Conservation (phyloP, 805 yeast genomes). For the Pichia scutulata region DNA sequence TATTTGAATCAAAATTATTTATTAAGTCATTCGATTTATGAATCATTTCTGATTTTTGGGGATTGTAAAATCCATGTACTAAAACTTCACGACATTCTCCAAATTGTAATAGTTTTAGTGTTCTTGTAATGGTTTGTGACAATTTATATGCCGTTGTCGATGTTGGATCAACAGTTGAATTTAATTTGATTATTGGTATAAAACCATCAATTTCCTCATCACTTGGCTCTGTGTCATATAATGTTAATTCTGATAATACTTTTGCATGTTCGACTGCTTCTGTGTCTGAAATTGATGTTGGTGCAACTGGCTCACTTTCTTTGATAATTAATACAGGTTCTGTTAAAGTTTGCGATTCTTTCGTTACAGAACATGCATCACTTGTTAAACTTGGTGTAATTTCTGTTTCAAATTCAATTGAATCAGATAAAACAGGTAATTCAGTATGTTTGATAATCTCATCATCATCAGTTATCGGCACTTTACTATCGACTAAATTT, state of each 20-base stretch:
- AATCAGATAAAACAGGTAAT: neutral
- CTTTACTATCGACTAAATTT: neutral
- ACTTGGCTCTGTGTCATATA: neutral
- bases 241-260: neutral
- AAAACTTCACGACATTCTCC: conserved; percentile 58
- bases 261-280: neutral
- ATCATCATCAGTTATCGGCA: neutral
- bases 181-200: neutral
- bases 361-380: too few relatives aligned
- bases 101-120: conserved; percentile 33
- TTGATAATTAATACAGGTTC: neutral
- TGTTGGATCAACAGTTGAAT: neutral
- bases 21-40: neutral
- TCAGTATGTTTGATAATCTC: neutral
- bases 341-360: neutral
- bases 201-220: neutral
- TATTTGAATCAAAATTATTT: conserved; percentile 20
- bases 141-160: neutral
- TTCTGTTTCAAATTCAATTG: neutral
- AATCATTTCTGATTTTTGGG: neutral
- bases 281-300: too few relatives aligned
- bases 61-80: conserved; percentile 43
- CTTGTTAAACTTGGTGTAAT: neutral
- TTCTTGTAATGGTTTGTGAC: conserved; percentile 29
- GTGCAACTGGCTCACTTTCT: neutral